Conservation (phyloP, 1,284 basidiomycete species). For the Hemileia vastatrix region DNA sequence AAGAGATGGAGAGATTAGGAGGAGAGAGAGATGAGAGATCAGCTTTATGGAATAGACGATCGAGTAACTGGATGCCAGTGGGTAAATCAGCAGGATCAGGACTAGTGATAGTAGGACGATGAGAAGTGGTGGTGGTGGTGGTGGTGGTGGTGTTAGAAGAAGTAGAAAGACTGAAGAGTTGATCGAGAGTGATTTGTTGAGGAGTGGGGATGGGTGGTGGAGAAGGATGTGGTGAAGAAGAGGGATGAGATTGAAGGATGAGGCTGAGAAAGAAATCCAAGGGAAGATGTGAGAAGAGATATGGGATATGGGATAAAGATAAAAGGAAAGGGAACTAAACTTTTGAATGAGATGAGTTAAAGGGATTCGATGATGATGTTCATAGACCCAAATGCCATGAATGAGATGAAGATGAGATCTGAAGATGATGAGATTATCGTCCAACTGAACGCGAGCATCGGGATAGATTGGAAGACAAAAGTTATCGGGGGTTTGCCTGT, state of each 20-base stretch:
- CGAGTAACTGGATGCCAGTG: slow-evolving; percentile 15
- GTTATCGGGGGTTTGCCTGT: slow-evolving; percentile 12
- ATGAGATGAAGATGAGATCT: background rate
- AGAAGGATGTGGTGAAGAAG: background rate
- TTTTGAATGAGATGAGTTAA: slow-evolving; percentile 7
- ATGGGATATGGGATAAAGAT: background rate
- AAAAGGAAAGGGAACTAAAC: background rate
- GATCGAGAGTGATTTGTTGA: slow-evolving; percentile 17
- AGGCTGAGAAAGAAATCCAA: background rate
- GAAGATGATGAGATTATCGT: slow-evolving; percentile 16
- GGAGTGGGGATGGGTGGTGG: slow-evolving; percentile 11
- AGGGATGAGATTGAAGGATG: background rate
- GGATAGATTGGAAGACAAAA: background rate
- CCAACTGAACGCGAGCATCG: slow-evolving; percentile 5
- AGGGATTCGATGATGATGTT: slow-evolving; percentile 8
- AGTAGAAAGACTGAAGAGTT: slow-evolving; percentile 12
- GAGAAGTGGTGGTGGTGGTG: slow-evolving; percentile 11
- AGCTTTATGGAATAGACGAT: slow-evolving; percentile 16
- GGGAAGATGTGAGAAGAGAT: background rate
- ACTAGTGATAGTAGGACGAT: slow-evolving; percentile 7
- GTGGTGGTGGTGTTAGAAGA: slow-evolving; percentile 10
- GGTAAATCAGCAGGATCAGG: slow-evolving; percentile 18
- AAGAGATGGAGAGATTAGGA: background rate
- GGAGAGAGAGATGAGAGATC: slow-evolving; percentile 1
- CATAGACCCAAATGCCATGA: slow-evolving; percentile 18